Evolutionary conservation across 495 filamentous ascomycete genomes (phyloP).

Genomic region (Bryoglossum gracile): DNA sequence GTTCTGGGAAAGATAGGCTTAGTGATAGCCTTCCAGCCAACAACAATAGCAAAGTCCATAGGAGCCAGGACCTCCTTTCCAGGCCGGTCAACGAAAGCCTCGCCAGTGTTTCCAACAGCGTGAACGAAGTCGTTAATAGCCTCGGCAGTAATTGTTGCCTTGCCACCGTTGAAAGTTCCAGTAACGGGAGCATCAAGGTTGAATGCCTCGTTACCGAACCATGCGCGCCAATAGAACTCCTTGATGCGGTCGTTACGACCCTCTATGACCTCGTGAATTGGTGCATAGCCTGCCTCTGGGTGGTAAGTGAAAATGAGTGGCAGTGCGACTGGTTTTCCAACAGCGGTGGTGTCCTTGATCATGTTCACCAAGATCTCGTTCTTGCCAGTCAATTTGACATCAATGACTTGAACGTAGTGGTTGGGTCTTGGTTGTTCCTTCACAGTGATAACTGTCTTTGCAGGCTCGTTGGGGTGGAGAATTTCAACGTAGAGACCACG

Average conservation of each 20-base stretch:
- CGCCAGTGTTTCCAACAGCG: constrained; percentile 94
- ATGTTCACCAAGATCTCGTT: constrained; percentile 78
- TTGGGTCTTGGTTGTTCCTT: constrained; percentile 54
- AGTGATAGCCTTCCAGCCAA: constrained; percentile 97
- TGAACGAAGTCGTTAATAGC: constrained; percentile 98
- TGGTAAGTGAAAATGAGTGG: constrained; percentile 84
- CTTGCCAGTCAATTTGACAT: constrained; percentile 65
- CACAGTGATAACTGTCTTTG: constrained; percentile 73
- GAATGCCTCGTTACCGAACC: constrained; percentile 84
- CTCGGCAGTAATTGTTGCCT: constrained; percentile 74
- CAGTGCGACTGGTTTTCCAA: constrained; percentile 68
- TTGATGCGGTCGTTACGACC: constrained; percentile 93
- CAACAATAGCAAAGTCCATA: constrained; percentile 99
- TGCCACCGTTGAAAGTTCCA: constrained; percentile 81
- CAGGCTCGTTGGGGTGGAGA: constrained; percentile 63
- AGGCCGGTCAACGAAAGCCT: constrained; percentile 95
- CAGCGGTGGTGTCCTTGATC: constrained; percentile 82
- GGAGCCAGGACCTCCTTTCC: constrained; percentile 92
- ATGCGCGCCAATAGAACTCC: constrained; percentile 93
- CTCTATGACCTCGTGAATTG: constrained; percentile 92
- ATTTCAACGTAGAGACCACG: constrained; percentile 87
- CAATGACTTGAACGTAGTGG: constrained; percentile 72
- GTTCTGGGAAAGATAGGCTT: constrained; percentile 95
- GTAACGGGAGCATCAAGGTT: constrained; percentile 80
- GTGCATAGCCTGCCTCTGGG: constrained; percentile 89